A percentile compares a stretch with the other conserved stretches of the same genome.
Conservation (phyloP, 257 asterid genomes). For the Nemophila menziesii region DNA sequence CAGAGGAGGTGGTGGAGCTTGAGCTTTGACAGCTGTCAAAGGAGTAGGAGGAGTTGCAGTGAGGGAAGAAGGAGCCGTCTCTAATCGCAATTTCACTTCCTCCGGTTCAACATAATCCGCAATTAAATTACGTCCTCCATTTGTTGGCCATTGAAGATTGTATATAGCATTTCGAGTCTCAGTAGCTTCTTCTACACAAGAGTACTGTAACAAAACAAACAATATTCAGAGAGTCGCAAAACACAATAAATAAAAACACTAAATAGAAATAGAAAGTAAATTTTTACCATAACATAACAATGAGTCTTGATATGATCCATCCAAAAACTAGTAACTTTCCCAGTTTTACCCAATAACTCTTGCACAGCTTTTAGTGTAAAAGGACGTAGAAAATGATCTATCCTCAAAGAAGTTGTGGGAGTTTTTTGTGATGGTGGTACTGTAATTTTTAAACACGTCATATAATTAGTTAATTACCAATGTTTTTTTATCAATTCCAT, state of each 20-base stretch:
- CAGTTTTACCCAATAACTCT: conserved; percentile 24
- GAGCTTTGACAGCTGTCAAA: conserved; percentile 6
- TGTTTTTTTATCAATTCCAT: background rate
- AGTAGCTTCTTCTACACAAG: conserved; percentile 25
- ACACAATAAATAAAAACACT: no score
- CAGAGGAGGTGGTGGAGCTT: conserved; percentile 4
- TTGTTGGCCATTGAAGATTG: conserved; percentile 29
- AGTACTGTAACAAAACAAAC: conserved; percentile 12
- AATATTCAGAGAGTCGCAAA: background rate
- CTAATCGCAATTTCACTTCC: conserved; percentile 19
- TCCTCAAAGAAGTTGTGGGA: conserved; percentile 27
- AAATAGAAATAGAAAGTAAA: background rate
- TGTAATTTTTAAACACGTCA: conserved; percentile 5
- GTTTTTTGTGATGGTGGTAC: conserved; percentile 24
- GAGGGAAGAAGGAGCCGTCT: conserved; percentile 11
- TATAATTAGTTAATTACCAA: background rate
- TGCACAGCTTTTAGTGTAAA: conserved; percentile 33
- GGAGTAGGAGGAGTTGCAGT: conserved; percentile 3
- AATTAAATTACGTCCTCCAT: conserved; percentile 25
- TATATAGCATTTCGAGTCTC: conserved; percentile 26
- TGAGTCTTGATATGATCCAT: conserved; percentile 39
- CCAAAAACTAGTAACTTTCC: conserved; percentile 22
- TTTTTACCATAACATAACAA: conserved; percentile 33
- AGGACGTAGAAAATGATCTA: conserved; percentile 28
- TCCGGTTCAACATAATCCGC: conserved; percentile 32